phyloP scores from a whole-genome alignment of 1,284 basidiomycete species.

The Malassezia caprae region DNA sequence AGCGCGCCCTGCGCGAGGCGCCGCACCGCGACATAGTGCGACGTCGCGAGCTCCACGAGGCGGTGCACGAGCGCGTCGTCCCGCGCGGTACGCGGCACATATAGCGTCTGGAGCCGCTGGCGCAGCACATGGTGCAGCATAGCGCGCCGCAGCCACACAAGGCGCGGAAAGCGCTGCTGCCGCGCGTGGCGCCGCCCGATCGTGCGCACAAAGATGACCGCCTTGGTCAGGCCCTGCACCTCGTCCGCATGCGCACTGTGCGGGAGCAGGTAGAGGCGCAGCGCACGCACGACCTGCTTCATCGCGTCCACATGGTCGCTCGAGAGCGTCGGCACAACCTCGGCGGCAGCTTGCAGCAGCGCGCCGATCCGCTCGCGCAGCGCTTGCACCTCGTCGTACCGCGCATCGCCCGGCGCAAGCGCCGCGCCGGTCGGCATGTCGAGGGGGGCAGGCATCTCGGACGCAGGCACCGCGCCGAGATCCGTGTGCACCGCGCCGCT shows the following conservation, averaged over 20 bases:
- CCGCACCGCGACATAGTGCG: conserved; percentile 38
- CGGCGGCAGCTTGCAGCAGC: conserved; percentile 62
- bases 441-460: conserved; percentile 54
- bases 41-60: conserved; percentile 68
- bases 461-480: conserved; percentile 57
- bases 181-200: conserved; percentile 57
- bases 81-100: conserved; percentile 66
- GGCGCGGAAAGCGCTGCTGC: conserved; percentile 64
- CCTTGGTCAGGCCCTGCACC: conserved; percentile 38
- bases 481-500: conserved; percentile 44
- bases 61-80: conserved; percentile 71
- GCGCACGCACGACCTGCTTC: conserved; percentile 51
- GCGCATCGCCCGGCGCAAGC: conserved; percentile 57
- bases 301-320: conserved; percentile 86
- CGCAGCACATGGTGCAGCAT: conserved; percentile 56
- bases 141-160: conserved; percentile 69
- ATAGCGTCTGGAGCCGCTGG: conserved; percentile 66
- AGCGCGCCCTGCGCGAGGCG: conserved; percentile 66
- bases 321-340: conserved; percentile 51
- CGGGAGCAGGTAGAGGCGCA: conserved; percentile 36
- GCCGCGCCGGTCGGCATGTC: conserved; percentile 58
- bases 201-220: conserved; percentile 35
- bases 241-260: conserved; percentile 44
- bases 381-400: conserved; percentile 59
- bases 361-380: conserved; percentile 63